Percentiles rank a stretch among this genome's conserved stretches.
Conservation (phyloP, 306 rosid species). For the Heteromeles arbutifolia region DNA sequence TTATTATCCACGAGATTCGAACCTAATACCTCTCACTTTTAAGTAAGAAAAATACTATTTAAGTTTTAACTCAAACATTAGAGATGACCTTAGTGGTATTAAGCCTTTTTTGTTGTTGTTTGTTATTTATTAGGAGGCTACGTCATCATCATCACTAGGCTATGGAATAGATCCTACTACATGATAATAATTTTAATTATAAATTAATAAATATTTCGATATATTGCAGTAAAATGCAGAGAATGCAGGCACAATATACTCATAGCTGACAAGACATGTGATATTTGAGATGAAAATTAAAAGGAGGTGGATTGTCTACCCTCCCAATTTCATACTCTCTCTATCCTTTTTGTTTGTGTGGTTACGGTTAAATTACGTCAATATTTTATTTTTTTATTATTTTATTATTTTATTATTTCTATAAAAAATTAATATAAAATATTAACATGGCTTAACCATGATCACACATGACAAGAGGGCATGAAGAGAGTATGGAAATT, state of each 20-base stretch:
- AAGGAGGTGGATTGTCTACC: too few species aligned
- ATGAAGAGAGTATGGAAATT: too few species aligned
- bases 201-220: background rate
- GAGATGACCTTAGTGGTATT: background rate
- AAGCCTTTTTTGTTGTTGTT: background rate
- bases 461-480: too few species aligned
- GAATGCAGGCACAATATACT: conserved; percentile 10
- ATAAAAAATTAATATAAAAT: too few species aligned
- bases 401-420: too few species aligned
- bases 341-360: too few species aligned
- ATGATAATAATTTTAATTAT: background rate
- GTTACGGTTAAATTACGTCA: too few species aligned
- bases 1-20: rapidly evolving
- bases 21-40: rapidly evolving
- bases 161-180: background rate
- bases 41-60: too few species aligned
- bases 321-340: too few species aligned
- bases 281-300: conserved; percentile 26
- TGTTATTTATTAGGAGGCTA: background rate
- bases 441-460: too few species aligned
- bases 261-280: conserved; percentile 37
- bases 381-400: too few species aligned
- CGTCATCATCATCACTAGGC: conserved; percentile 24
- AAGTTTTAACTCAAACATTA: too few species aligned
- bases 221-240: background rate